A percentile compares a stretch with the other conserved stretches of the same genome.
Evolutionary conservation across 306 rosid species (phyloP).

Genomic region (Vigna nakashimae): DNA sequence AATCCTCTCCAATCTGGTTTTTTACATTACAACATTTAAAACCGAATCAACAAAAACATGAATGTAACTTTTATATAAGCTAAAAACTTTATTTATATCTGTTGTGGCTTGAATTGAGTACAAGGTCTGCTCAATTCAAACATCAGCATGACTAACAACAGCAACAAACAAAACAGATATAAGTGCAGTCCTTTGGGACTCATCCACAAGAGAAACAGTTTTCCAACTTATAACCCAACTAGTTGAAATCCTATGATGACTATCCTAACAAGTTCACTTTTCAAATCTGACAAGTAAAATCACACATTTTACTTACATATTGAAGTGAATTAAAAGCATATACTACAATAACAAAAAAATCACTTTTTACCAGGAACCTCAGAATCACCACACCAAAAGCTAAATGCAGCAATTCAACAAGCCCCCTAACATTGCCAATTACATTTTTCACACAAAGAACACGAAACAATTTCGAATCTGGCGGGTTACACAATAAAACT

Average conservation of each 20-base stretch:
- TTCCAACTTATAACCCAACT: constrained; percentile 21
- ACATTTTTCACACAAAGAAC: background rate
- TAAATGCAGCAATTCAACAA: constrained; percentile 4
- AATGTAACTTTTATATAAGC: background rate
- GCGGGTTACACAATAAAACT: constrained; percentile 4
- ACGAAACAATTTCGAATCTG: constrained; percentile 7
- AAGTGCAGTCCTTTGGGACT: background rate
- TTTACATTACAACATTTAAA: constrained; percentile 31
- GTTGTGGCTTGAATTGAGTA: no score
- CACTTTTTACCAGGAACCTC: background rate
- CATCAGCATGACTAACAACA: background rate
- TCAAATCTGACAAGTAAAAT: constrained; percentile 32
- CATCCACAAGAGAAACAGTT: background rate
- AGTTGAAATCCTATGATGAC: background rate
- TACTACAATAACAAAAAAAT: background rate
- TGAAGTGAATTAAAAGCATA: constrained; percentile 23
- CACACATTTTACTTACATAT: constrained; percentile 13
- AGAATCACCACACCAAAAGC: constrained; percentile 3
- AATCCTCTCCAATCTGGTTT: constrained; percentile 84
- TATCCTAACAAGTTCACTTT: constrained; percentile 32
- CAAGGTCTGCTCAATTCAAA: background rate
- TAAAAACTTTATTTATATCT: no score
- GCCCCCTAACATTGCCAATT: background rate
- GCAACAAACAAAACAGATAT: background rate
- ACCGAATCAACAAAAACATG: constrained; percentile 39